Conservation (phyloP, 2,329 filamentous ascomycete species). For the Endothia cerciana region DNA sequence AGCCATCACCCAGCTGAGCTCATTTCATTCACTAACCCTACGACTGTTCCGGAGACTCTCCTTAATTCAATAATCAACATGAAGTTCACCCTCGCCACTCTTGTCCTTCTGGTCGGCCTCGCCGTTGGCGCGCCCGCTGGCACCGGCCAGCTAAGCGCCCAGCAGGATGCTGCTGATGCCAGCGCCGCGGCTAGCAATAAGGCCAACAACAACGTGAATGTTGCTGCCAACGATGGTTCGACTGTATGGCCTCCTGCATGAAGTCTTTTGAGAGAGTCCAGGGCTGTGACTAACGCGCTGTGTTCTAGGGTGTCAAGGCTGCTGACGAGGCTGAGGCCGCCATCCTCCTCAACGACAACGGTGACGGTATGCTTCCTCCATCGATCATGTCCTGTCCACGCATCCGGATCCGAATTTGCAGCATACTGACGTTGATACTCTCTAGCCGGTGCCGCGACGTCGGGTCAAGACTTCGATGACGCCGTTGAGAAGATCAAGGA, state of each 20-base stretch:
- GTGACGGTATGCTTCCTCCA: slow-evolving; percentile 13
- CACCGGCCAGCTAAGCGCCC: slow-evolving; percentile 6
- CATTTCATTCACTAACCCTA: slow-evolving; percentile 16
- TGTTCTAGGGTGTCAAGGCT: slow-evolving; percentile 11
- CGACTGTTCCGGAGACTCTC: slow-evolving; percentile 17
- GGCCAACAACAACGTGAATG: slow-evolving; percentile 9
- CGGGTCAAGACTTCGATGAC: slow-evolving; percentile 16
- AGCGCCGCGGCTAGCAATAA: not conserved
- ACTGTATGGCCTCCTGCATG: not conserved
- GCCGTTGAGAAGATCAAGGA: slow-evolving; percentile 18
- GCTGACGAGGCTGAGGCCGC: slow-evolving; percentile 23
- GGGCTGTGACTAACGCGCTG: not conserved
- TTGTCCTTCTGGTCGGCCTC: slow-evolving; percentile 23
- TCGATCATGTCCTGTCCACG: not conserved
- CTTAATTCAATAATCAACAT: slow-evolving; percentile 18
- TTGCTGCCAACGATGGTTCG: slow-evolving; percentile 18
- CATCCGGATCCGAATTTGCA: too few relatives aligned
- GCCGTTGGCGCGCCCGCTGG: slow-evolving; percentile 20
- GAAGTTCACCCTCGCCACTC: slow-evolving; percentile 21
- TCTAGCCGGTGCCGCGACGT: slow-evolving; percentile 18
- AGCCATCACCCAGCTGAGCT: slow-evolving; percentile 19
- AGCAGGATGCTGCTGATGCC: slow-evolving; percentile 11
- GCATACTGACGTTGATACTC: not conserved
- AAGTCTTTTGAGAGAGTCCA: not conserved
- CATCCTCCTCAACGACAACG: slow-evolving; percentile 22